A percentile compares a stretch with the other conserved stretches of the same genome.
These are phyloP conservation scores for Lachancea nothofagi DNA, from an alignment of 805 yeast genomes.

Conservation along the genomic window DNA sequence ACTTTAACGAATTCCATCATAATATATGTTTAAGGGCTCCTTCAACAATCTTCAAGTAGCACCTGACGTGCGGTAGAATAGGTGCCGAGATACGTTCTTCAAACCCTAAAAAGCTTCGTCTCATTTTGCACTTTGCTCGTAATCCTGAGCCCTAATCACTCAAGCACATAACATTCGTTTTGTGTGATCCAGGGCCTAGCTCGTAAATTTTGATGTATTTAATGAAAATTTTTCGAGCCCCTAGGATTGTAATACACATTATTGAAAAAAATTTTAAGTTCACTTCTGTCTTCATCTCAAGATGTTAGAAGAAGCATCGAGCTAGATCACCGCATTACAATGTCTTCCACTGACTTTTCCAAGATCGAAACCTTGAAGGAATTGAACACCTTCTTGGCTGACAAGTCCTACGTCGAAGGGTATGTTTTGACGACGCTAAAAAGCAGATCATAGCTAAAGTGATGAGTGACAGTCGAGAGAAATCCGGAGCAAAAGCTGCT, in stretches of 20 bases:
- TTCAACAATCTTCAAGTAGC: too few relatives aligned
- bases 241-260: not conserved
- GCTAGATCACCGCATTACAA: slow-evolving; percentile 27
- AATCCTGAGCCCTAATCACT: slow-evolving; percentile 1
- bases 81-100: too few relatives aligned
- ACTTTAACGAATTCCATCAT: too few relatives aligned
- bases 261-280: slow-evolving; percentile 6
- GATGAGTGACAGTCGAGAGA: too few relatives aligned
- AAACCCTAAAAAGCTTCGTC: too few relatives aligned
- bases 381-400: slow-evolving; percentile 81
- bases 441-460: too few relatives aligned
- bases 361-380: slow-evolving; percentile 66
- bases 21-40: too few relatives aligned
- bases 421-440: slow-evolving; percentile 47
- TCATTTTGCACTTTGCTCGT: too few relatives aligned
- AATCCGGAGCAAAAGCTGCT: not conserved
- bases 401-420: slow-evolving; percentile 95
- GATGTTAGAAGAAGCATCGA: slow-evolving; percentile 9
- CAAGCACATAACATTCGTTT: not conserved
- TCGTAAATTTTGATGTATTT: slow-evolving; percentile 5
- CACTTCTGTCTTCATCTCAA: slow-evolving; percentile 4
- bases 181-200: not conserved
- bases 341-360: slow-evolving; percentile 80
- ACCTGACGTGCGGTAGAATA: too few relatives aligned
- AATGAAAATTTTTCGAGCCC: slow-evolving; percentile 6